These are phyloP conservation scores for Pinus tabuliformis DNA, from an alignment of 75 land plant species.

Conservation along the genomic window DNA sequence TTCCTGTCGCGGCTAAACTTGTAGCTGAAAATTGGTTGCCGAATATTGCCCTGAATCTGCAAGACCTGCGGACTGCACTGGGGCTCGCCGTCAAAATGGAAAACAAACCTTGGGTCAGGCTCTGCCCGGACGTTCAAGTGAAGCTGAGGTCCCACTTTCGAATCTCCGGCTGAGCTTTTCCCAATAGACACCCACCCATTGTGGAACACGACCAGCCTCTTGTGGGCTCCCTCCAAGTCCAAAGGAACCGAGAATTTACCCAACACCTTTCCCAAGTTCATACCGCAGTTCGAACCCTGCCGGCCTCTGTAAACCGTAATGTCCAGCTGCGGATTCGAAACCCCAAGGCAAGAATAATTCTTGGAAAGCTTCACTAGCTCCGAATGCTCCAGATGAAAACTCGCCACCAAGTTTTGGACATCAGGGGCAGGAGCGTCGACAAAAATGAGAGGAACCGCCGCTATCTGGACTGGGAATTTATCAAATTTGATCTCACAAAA, in stretches of 20 bases:
- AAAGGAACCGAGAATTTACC: slow-evolving; percentile 43
- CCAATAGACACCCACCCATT: slow-evolving; percentile 69
- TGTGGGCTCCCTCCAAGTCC: slow-evolving; percentile 27
- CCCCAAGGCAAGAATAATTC: slow-evolving; percentile 8
- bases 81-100: slow-evolving; percentile 71
- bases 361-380: slow-evolving; percentile 30
- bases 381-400: slow-evolving; percentile 38
- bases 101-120: slow-evolving; percentile 75
- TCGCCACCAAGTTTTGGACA: slow-evolving; percentile 21
- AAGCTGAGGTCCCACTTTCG: slow-evolving; percentile 31
- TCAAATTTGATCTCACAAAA: slow-evolving; percentile 34
- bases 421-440: slow-evolving; percentile 17
- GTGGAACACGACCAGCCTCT: slow-evolving; percentile 34
- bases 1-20: slow-evolving; percentile 50
- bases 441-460: slow-evolving; percentile 32
- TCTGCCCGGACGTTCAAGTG: slow-evolving; percentile 56
- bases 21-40: slow-evolving; percentile 77
- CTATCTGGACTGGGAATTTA: slow-evolving; percentile 22
- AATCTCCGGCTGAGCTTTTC: slow-evolving; percentile 6
- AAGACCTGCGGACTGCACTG: slow-evolving; percentile 76
- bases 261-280: slow-evolving; percentile 18
- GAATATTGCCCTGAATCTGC: slow-evolving; percentile 56
- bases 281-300: slow-evolving; percentile 24
- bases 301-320: slow-evolving; percentile 31
- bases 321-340: slow-evolving; percentile 16